Evolutionary conservation across 768 basidiomycete genomes (phyloP), one percentile per base, ranked within the genome.

Genomic region (Pleurotus giganteus): DNA sequence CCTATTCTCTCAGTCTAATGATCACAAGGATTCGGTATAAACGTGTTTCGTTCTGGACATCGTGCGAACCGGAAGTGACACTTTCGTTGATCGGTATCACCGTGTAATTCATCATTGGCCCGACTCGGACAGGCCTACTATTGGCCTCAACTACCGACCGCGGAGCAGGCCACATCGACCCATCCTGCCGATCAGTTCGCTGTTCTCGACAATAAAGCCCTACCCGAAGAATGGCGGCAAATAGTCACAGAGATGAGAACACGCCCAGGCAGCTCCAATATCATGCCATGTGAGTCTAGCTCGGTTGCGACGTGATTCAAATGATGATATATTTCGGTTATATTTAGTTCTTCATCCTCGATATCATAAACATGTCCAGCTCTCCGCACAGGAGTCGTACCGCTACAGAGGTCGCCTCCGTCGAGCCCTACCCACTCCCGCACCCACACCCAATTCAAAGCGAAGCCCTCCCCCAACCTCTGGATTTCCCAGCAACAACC

Each of bases 221-320:
- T 76, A 4, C 86, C 87, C 7, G 86, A 86, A 62, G 87, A 88
- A 63, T 89, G 85, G 84, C 73, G 67, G 62, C 86, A 78, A 65
- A 75, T 63, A 4, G 67, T 71, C 11, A 73, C 75, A 24, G 65
- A 65, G n/a, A 63, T 86, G 60, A 65, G 73, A 37, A 71, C 72
- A 28, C 69, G 73, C 17, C 58, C 63, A 19, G 59, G 62, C 4
- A 12, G 39, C 49, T 69, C 74, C 78, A 13, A 66, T 81, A 3
- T 65, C 80, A 55, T 75, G 76, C 59, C 77, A 84, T 59, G 85
- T 86, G 69, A 62, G 79, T 70, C 75, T 47, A 47, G 32, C 11
- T 24, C 19, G 32, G 49, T 51, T 23, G 34, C 32, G 37, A 36
- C 24, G 49, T 51, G 17, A 24, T n/a, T 51, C 21, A 37, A 9